Evolutionary conservation across 768 basidiomycete species (phyloP).

Genomic region (Leccinum subgranulosum): DNA sequence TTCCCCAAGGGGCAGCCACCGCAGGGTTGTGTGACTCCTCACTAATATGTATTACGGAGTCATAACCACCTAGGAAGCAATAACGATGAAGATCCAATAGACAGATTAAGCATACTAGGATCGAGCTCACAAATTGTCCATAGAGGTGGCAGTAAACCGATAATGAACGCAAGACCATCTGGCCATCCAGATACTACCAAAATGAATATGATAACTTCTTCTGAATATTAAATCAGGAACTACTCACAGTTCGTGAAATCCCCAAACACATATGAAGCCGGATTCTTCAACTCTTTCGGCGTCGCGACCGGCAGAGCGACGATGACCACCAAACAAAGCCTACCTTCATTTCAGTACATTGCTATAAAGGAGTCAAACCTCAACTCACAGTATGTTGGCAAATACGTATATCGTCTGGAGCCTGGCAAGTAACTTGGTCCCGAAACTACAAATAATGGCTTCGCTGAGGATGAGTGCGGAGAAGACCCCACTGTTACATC

Average conservation of each 20-base stretch:
- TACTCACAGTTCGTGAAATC: slow-evolving; percentile 54
- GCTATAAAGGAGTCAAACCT: background rate
- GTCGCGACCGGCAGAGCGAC: slow-evolving; percentile 64
- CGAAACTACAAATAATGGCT: slow-evolving; percentile 61
- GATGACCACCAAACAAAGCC: slow-evolving; percentile 28
- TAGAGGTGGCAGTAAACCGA: slow-evolving; percentile 45
- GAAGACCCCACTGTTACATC: slow-evolving; percentile 53
- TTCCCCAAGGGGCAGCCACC: slow-evolving; percentile 53
- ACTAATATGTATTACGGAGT: slow-evolving; percentile 48
- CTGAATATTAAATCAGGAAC: slow-evolving; percentile 3
- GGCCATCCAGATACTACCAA: slow-evolving; percentile 39
- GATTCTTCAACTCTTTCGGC: slow-evolving; percentile 56
- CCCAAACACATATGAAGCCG: slow-evolving; percentile 53
- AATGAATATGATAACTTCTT: background rate
- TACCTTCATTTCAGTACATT: background rate
- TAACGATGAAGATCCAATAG: background rate
- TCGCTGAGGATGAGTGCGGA: slow-evolving; percentile 57
- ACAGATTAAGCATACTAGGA: background rate
- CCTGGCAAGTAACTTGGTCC: slow-evolving; percentile 60
- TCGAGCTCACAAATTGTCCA: slow-evolving; percentile 38
- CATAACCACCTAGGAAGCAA: slow-evolving; percentile 27
- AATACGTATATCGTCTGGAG: slow-evolving; percentile 52
- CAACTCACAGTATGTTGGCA: slow-evolving; percentile 36
- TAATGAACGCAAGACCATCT: slow-evolving; percentile 43
- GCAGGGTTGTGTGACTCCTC: slow-evolving; percentile 54